Conservation (phyloP, 1,139 yeast species). For the Kurtzmaniella quercitrusa region DNA sequence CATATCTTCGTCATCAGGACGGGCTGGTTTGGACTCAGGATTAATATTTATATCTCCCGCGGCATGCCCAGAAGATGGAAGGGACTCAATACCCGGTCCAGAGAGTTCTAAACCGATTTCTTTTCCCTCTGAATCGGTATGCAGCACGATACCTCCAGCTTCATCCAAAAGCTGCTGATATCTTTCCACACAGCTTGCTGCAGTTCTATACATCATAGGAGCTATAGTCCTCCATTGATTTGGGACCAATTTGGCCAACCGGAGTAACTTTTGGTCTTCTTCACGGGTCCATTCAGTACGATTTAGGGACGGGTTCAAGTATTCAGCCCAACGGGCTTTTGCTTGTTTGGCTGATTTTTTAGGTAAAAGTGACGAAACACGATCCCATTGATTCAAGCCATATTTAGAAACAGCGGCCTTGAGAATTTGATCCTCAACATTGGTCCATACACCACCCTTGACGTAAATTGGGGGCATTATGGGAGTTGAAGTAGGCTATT, state of each 20-base stretch:
- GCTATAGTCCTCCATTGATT: conserved; percentile 95
- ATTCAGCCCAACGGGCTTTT: conserved; percentile 90
- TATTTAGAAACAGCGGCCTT: conserved; percentile 91
- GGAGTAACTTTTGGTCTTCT: conserved; percentile 72
- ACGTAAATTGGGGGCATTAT: conserved; percentile 56
- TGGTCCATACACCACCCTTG: conserved; percentile 89
- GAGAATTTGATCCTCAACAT: conserved; percentile 84
- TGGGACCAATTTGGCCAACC: conserved; percentile 68
- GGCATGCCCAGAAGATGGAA: conserved; percentile 38
- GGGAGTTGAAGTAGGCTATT: background rate
- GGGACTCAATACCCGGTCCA: conserved; percentile 57
- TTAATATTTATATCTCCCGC: conserved; percentile 61
- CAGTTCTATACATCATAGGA: conserved; percentile 75
- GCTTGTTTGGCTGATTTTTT: conserved; percentile 90
- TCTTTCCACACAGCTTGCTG: conserved; percentile 84
- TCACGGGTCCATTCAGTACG: conserved; percentile 66
- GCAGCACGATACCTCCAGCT: conserved; percentile 23
- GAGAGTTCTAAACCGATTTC: conserved; percentile 37
- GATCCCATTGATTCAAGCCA: conserved; percentile 92
- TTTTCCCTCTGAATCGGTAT: conserved; percentile 16
- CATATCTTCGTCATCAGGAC: conserved; percentile 74
- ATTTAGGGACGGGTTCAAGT: conserved; percentile 70
- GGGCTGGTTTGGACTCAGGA: conserved; percentile 81
- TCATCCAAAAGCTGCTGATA: conserved; percentile 74
- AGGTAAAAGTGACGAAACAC: conserved; percentile 82